Evolutionary conservation across 176 grass and related monocot genomes (phyloP), one percentile per base, ranked within the genome.

Genomic region (Poa pratensis): DNA sequence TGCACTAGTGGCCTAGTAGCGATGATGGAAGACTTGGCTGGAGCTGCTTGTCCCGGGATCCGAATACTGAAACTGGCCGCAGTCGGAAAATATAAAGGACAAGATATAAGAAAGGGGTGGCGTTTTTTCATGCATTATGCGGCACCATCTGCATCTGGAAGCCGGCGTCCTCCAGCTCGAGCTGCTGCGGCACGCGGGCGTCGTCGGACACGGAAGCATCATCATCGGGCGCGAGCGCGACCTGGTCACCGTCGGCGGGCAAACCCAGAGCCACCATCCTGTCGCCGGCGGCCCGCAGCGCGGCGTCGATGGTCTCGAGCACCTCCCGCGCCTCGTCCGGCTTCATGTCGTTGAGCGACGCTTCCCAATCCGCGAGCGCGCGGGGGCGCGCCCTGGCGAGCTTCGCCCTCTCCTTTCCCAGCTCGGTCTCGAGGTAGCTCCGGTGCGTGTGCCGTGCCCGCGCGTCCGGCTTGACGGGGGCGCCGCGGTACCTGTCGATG

Each of bases 341-440:
- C 19, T 69, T 62, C 13, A 75, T 14, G 45, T 7, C 76, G 67
- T 67, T 52, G 30, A 89, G 67, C 68, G 76, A 76, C 34, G 22
- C 7, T 76, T 80, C 76, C 82, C 76, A 89, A 2, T 10, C 9
- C 2, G 27, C 4, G 68, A 89, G 69, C 24, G 35, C 82, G 68
- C 4, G 2, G 37, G 70, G 59, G 12, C 85, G n/a, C 32, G 55
- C 30, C 5, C 58, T 32, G 24, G 87, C 82, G 23, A 89, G 82
- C 82, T 80, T 85, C 58, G 82, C 76, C 58, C 11, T 62, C 69
- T 10, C 76, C 82, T 80, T 80, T 35, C 59, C 59, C 3, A 85
- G 75, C 76, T 39, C 76, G 13, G 0, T 35, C 3, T 46, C 35
- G 19, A 65, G 54, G 76, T 89, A 80, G 1, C 3, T 22, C 5